Conservation (phyloP, 1,284 basidiomycete genomes). For the Apiotrichum montevideense region DNA sequence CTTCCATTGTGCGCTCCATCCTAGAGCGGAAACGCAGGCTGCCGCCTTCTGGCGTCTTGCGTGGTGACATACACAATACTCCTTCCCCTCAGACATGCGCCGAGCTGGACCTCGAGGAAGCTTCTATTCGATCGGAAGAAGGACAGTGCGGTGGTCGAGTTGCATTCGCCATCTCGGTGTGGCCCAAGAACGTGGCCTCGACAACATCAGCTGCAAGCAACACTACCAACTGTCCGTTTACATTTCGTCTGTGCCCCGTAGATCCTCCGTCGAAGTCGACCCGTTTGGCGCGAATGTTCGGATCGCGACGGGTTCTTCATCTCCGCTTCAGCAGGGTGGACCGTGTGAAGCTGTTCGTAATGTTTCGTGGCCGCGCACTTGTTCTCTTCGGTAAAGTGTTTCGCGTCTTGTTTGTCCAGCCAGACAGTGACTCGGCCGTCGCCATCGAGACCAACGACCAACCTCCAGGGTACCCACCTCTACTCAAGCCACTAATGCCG, state of each 20-base stretch:
- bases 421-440: slow-evolving; percentile 25
- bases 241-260: slow-evolving; percentile 17
- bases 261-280: slow-evolving; percentile 31
- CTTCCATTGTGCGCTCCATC: background rate
- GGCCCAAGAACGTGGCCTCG: background rate
- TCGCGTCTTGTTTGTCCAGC: slow-evolving; percentile 24
- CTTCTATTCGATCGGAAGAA: slow-evolving; percentile 11
- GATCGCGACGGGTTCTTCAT: slow-evolving; percentile 28
- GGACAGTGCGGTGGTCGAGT: slow-evolving; percentile 22
- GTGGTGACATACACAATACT: background rate
- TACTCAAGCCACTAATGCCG: background rate
- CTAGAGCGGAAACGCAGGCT: background rate
- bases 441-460: slow-evolving; percentile 25
- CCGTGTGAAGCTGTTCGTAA: slow-evolving; percentile 7
- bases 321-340: slow-evolving; percentile 18
- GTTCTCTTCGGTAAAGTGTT: slow-evolving; percentile 31
- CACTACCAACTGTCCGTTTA: slow-evolving; percentile 1
- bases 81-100: background rate
- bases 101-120: slow-evolving; percentile 27
- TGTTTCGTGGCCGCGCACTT: slow-evolving; percentile 27
- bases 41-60: background rate
- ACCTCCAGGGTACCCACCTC: background rate
- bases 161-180: no score
- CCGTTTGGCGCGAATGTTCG: slow-evolving; percentile 31
- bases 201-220: background rate